A percentile compares a stretch with the other conserved stretches of the same genome.
Conservation (phyloP, 306 rosid genomes). For the Corylus avellana region DNA sequence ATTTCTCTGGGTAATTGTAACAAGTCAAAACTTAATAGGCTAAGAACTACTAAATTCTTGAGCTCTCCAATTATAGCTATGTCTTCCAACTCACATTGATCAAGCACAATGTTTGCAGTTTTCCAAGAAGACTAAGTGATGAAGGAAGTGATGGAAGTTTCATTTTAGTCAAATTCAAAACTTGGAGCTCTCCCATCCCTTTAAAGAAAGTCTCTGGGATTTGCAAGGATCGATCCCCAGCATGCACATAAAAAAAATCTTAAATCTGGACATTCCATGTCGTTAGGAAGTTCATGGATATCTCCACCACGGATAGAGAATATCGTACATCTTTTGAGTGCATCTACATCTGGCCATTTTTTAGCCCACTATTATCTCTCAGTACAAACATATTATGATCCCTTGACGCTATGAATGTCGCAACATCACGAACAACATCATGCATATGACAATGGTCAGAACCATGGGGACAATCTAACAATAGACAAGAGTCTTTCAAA, state of each 20-base stretch:
- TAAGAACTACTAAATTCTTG: slow-evolving; percentile 14
- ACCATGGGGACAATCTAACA: background rate
- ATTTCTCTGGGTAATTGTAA: background rate
- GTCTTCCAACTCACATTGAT: too few species aligned
- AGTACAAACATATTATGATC: background rate
- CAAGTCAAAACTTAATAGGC: fast-evolving
- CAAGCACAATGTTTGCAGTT: too few species aligned
- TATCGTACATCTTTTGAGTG: background rate
- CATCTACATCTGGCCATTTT: background rate
- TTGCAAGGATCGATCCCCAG: fast-evolving
- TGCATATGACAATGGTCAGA: background rate
- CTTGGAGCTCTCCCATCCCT: slow-evolving; percentile 1
- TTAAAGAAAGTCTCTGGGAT: slow-evolving; percentile 1
- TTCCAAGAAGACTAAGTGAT: background rate
- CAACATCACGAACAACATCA: slow-evolving; percentile 13
- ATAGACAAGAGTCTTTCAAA: background rate
- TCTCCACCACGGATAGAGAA: fast-evolving
- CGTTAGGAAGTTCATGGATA: background rate
- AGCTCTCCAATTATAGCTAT: too few species aligned
- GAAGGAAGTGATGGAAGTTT: background rate
- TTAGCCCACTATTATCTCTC: fast-evolving
- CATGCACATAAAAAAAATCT: fast-evolving
- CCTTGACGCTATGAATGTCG: background rate
- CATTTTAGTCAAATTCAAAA: background rate
- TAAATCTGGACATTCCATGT: background rate